These are phyloP conservation scores for Monascus ruber DNA, from an alignment of 2,329 filamentous ascomycete genomes.

Conservation along the genomic window DNA sequence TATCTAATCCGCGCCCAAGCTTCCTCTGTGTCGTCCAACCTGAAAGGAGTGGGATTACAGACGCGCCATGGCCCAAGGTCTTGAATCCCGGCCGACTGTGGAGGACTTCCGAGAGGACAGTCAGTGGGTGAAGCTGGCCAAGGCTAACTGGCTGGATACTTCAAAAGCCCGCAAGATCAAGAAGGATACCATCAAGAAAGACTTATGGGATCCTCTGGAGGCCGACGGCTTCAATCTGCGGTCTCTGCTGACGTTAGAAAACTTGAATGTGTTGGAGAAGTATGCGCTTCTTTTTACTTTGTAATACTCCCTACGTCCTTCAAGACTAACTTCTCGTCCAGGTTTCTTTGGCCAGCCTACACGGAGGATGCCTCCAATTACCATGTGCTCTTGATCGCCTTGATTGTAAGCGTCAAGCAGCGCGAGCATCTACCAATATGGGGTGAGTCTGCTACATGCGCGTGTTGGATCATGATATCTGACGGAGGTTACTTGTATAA, in stretches of 20 bases:
- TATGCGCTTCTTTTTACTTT: slow-evolving; percentile 23
- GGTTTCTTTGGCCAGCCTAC: slow-evolving; percentile 92
- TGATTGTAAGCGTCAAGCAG: slow-evolving; percentile 80
- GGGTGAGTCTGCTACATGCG: slow-evolving; percentile 43
- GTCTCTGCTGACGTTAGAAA: slow-evolving; percentile 73
- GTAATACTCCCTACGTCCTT: not conserved
- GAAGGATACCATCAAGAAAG: slow-evolving; percentile 67
- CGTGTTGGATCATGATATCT: not conserved
- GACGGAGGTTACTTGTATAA: slow-evolving; percentile 1
- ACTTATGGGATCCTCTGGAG: slow-evolving; percentile 83
- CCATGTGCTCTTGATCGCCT: slow-evolving; percentile 74
- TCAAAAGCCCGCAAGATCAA: slow-evolving; percentile 65
- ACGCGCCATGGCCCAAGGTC: slow-evolving; percentile 48
- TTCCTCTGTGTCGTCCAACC: slow-evolving; percentile 39
- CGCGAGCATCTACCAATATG: slow-evolving; percentile 80
- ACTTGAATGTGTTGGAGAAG: slow-evolving; percentile 80
- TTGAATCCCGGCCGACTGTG: slow-evolving; percentile 31
- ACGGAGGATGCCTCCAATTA: slow-evolving; percentile 80
- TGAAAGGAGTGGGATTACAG: slow-evolving; percentile 29
- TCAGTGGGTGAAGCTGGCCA: slow-evolving; percentile 57
- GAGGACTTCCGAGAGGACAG: slow-evolving; percentile 32
- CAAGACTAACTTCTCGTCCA: slow-evolving; percentile 23
- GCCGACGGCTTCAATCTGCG: slow-evolving; percentile 66
- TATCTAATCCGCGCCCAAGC: slow-evolving; percentile 39
- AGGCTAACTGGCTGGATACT: slow-evolving; percentile 70